A percentile compares a stretch with the other conserved stretches of the same genome.
phyloP scores from a whole-genome alignment of 148 eudicot species.

The Cornus florida region DNA sequence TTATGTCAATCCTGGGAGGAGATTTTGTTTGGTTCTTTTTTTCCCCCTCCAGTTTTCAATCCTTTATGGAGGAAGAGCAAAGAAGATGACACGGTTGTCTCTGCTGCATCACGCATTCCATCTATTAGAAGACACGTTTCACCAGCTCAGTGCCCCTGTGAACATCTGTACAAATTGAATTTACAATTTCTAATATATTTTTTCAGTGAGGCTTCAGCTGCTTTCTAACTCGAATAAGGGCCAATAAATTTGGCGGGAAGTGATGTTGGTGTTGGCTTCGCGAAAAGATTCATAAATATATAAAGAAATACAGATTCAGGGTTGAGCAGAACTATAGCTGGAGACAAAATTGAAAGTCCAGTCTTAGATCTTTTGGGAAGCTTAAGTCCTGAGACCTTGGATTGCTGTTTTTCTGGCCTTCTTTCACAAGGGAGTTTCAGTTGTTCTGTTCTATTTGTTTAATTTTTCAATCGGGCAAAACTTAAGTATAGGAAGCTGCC shows the following conservation, averaged over 20 bases:
- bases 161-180: constrained; percentile 14
- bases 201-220: constrained; percentile 7
- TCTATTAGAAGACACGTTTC: constrained; percentile 2
- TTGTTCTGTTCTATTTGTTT: background rate
- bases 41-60: constrained; percentile 1
- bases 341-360: background rate
- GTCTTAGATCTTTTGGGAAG: background rate
- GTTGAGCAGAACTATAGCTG: background rate
- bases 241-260: background rate
- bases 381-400: background rate
- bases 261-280: background rate
- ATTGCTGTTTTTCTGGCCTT: background rate
- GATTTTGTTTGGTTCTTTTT: background rate
- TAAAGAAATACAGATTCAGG: background rate
- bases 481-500: background rate
- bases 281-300: background rate
- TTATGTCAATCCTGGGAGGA: constrained; percentile 1
- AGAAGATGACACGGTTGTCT: background rate
- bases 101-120: background rate
- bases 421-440: background rate
- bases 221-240: background rate
- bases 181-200: background rate
- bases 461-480: background rate
- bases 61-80: constrained; percentile 4
- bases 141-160: constrained; percentile 15